phyloP scores from a whole-genome alignment of 192 early-diverging fungal genomes.

The Dissophora globulifera region DNA sequence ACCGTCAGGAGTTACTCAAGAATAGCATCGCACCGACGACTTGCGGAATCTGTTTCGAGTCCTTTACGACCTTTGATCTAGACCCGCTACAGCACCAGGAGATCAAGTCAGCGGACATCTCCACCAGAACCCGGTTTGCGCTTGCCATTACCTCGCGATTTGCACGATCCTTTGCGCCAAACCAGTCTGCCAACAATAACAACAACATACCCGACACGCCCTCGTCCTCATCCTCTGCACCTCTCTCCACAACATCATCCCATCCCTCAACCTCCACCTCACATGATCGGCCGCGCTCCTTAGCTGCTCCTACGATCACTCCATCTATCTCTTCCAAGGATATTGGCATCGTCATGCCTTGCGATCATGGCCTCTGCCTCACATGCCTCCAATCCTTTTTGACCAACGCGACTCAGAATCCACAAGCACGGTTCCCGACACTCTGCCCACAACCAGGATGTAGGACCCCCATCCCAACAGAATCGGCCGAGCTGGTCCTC shows the following conservation, averaged over 20 bases:
- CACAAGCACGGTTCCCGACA: slow-evolving; percentile 32
- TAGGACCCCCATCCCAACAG: slow-evolving; percentile 41
- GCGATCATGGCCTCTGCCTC: slow-evolving; percentile 47
- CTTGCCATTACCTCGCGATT: slow-evolving; percentile 23
- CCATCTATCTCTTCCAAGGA: slow-evolving; percentile 44
- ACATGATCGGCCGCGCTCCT: slow-evolving; percentile 1
- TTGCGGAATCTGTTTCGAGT: slow-evolving; percentile 50
- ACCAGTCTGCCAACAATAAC: background rate
- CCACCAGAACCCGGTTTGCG: slow-evolving; percentile 24
- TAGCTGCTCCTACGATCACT: slow-evolving; percentile 4
- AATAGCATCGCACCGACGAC: slow-evolving; percentile 43
- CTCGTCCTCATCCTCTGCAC: slow-evolving; percentile 6
- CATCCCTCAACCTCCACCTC: too few species aligned
- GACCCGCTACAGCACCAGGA: slow-evolving; percentile 13
- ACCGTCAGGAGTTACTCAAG: slow-evolving; percentile 42
- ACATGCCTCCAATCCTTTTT: slow-evolving; percentile 42
- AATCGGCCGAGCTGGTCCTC: slow-evolving; percentile 44
- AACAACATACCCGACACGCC: background rate
- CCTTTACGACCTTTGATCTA: slow-evolving; percentile 35
- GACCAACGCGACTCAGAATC: slow-evolving; percentile 26
- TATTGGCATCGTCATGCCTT: slow-evolving; percentile 39
- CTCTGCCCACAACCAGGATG: slow-evolving; percentile 41
- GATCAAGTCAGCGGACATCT: background rate
- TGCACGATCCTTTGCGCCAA: slow-evolving; percentile 30
- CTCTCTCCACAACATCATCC: background rate